Evolutionary conservation across 768 basidiomycete species (phyloP).

Genomic region (Amanita polypyramis): DNA sequence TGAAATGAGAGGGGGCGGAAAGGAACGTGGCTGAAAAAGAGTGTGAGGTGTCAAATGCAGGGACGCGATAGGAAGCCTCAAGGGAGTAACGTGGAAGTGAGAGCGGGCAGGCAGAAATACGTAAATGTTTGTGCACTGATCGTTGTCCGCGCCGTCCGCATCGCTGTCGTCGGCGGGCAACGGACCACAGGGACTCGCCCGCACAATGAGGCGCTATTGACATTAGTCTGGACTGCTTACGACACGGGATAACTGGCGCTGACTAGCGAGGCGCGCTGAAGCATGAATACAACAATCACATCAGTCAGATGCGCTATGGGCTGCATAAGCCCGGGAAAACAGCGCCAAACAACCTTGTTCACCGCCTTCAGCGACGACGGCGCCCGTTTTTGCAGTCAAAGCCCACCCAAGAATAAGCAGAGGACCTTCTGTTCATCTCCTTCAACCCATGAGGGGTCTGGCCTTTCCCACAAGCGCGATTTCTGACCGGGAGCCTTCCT

Average conservation of each 20-base stretch:
- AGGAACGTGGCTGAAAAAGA: neutral
- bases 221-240: too few species aligned
- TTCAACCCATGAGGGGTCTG: constrained; percentile 46
- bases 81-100: constrained; percentile 4
- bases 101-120: neutral
- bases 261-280: too few species aligned
- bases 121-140: neutral
- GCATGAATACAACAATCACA: neutral
- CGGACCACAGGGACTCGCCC: too few species aligned
- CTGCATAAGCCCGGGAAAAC: constrained; percentile 17
- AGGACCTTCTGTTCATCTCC: constrained; percentile 12
- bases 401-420: constrained; percentile 5
- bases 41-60: neutral
- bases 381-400: constrained; percentile 9
- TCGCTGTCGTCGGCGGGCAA: too few species aligned
- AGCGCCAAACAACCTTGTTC: constrained; percentile 29
- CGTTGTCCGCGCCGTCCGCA: too few species aligned
- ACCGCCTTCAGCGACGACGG: constrained; percentile 33
- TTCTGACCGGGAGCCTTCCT: constrained; percentile 44
- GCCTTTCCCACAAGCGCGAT: constrained; percentile 40
- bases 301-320: neutral
- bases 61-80: neutral
- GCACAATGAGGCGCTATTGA: too few species aligned
- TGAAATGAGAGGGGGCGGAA: neutral
- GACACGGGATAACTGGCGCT: too few species aligned